Conservation (phyloP, 495 filamentous ascomycete genomes). For the Rhypophila decipiens region DNA sequence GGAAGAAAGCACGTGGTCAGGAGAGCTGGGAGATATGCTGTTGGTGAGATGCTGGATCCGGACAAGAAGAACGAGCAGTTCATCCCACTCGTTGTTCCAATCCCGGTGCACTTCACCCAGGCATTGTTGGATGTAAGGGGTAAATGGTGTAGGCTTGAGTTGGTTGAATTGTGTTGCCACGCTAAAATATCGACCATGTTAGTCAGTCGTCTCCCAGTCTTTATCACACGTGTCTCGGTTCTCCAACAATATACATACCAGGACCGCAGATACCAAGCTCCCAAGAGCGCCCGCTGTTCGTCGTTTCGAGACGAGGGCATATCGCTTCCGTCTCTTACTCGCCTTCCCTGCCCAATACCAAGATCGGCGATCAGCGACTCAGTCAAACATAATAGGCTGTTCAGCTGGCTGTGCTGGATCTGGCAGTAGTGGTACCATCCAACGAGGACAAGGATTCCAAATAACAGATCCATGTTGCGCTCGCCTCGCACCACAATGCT, state of each 20-base stretch:
- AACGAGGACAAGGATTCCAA: conserved; percentile 41
- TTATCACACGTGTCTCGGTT: too few relatives aligned
- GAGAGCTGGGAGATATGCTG: conserved; percentile 17
- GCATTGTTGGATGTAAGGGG: conserved; percentile 29
- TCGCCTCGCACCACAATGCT: conserved; percentile 41
- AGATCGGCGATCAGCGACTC: conserved; percentile 40
- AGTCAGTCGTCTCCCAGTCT: too few relatives aligned
- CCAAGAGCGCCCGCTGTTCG: conserved; percentile 29
- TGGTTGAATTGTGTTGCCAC: conserved; percentile 21
- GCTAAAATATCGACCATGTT: too few relatives aligned
- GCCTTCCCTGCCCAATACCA: conserved; percentile 32
- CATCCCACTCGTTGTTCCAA: conserved; percentile 27
- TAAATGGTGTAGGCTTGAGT: conserved; percentile 27
- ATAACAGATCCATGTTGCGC: conserved; percentile 42
- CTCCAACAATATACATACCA: too few relatives aligned
- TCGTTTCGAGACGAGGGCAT: conserved; percentile 18
- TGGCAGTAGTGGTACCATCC: conserved; percentile 41
- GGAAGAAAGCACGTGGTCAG: too few relatives aligned
- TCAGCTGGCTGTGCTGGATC: conserved; percentile 35
- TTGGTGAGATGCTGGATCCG: conserved; percentile 34
- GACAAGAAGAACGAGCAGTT: conserved; percentile 25
- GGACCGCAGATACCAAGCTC: conserved; percentile 37
- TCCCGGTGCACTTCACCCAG: conserved; percentile 25
- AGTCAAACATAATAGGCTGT: conserved; percentile 40
- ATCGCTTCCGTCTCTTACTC: too few relatives aligned